Base-by-base conservation (phyloP, 495 filamentous ascomycete species). In the Cercophora newfieldiana region DNA sequence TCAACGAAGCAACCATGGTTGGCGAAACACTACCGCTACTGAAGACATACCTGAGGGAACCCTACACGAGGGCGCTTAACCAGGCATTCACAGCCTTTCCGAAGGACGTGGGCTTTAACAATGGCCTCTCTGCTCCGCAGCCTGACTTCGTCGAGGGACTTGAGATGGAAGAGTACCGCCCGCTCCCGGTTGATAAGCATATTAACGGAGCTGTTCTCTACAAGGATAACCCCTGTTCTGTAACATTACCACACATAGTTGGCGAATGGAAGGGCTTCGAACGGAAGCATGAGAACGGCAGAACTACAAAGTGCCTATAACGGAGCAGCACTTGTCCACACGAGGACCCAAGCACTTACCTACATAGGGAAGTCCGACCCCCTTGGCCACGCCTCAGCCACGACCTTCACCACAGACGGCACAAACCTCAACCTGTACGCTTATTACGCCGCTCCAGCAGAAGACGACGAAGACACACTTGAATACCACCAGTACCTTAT, bases 361-460 rank as follows among this genome's bases (percentile, higher is more conserved):
- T 64, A 69, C 22, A 12, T 70, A 2, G 72, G 72, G n/a, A 69
- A 67, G 48, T 16, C 66, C 7, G 70, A 73, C 61, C 72, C 71
- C 60, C 66, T 66, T 0, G 69, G 69, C 3, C 64, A 74, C 57
- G 75, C 77, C 12, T 54, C 55, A 7, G 60, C 77, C 67, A 71
- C 66, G 7, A 79, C 75, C 16, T 79, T 77, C 60, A 73, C 71
- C 57, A 73, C 72, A n/a, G 68, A 79, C 33, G 74, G 77, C 47
- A 74, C 56, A 3, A 66, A 50, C 21, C 28, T 79, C 66, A 72
- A 72, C 59, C 66, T 79, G 26, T 76, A 47, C n/a, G 71, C 77
- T 25, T 74, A 77, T 55, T 75, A 76, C 62, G 74, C 71, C 8
- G 51, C 75, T 18, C 51, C n/a, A 33, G 30, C 71, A 0, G 65